Conservation (phyloP, 2,329 filamentous ascomycete genomes). For the Nigrograna mackinnonii region DNA sequence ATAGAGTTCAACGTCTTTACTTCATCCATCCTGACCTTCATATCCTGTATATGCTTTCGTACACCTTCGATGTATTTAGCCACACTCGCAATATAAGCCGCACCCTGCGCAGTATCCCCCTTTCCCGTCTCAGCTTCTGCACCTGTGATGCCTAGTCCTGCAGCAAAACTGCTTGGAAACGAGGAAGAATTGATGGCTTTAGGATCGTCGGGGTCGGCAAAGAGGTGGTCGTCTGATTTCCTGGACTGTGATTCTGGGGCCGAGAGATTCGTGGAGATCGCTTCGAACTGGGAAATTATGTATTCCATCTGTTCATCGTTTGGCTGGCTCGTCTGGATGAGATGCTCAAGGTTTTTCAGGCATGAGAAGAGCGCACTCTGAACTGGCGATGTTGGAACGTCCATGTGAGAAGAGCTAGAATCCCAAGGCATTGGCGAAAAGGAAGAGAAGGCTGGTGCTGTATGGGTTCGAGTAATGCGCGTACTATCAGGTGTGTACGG, state of each 20-base stretch:
- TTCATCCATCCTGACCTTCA: conserved; percentile 35
- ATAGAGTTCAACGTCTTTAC: conserved; percentile 35
- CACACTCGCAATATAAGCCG: conserved; percentile 27
- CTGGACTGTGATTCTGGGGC: conserved; percentile 26
- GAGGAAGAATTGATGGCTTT: too few species aligned
- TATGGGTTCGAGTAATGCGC: conserved; percentile 19
- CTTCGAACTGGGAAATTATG: conserved; percentile 34
- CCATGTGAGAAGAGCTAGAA: not conserved
- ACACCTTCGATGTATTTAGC: conserved; percentile 30
- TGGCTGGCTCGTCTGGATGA: conserved; percentile 32
- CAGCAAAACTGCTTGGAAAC: too few species aligned
- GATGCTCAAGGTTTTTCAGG: conserved; percentile 31
- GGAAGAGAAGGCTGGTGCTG: conserved; percentile 7
- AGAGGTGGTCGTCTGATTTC: conserved; percentile 21
- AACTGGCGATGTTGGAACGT: conserved; percentile 22
- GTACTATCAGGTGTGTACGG: conserved; percentile 37
- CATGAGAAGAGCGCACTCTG: conserved; percentile 36
- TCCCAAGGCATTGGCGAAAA: conserved; percentile 4
- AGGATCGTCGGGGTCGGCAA: conserved; percentile 14
- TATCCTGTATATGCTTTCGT: conserved; percentile 23
- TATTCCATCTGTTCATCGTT: conserved; percentile 39
- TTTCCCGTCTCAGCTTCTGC: not conserved
- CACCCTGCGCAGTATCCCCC: not conserved
- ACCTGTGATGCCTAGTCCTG: conserved; percentile 4
- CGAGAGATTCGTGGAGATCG: conserved; percentile 32